Conservation (phyloP, 495 filamentous ascomycete genomes). For the Pyrenopolyporus hunteri region DNA sequence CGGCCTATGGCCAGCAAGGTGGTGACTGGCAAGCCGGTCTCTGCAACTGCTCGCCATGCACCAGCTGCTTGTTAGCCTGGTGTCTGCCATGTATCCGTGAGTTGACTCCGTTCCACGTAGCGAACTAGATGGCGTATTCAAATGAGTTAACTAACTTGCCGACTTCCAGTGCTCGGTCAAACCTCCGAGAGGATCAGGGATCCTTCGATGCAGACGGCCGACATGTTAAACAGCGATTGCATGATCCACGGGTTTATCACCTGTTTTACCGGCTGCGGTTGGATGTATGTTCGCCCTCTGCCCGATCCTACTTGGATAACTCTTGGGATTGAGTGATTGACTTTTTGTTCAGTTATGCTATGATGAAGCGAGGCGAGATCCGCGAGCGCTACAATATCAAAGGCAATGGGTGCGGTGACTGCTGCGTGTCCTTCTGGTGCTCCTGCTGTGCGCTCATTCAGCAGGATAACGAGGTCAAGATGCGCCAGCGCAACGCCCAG, state of each 20-base stretch:
- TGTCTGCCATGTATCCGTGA: slow-evolving; percentile 59
- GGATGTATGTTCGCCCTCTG: slow-evolving; percentile 42
- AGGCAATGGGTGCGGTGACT: slow-evolving; percentile 59
- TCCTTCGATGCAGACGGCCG: slow-evolving; percentile 49
- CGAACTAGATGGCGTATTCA: too few relatives aligned
- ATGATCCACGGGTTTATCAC: slow-evolving; percentile 36
- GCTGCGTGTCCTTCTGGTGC: slow-evolving; percentile 58
- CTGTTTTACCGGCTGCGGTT: slow-evolving; percentile 41
- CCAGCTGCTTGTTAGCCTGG: slow-evolving; percentile 48
- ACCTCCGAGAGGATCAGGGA: slow-evolving; percentile 55
- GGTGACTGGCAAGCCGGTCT: slow-evolving; percentile 47
- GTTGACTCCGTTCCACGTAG: background rate
- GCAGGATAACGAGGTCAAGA: slow-evolving; percentile 47
- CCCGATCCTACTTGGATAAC: background rate
- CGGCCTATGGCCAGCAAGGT: slow-evolving; percentile 25
- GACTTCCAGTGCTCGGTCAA: slow-evolving; percentile 56
- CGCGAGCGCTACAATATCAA: slow-evolving; percentile 60
- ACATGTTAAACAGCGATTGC: slow-evolving; percentile 53
- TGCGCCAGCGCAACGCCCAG: slow-evolving; percentile 30
- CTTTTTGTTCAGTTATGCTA: slow-evolving; percentile 37
- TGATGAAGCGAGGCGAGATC: slow-evolving; percentile 61
- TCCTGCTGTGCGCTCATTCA: slow-evolving; percentile 57
- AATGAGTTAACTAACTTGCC: too few relatives aligned
- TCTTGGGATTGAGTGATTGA: background rate
- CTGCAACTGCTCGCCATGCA: slow-evolving; percentile 46